Conservation (phyloP, 164 flowering plant species). For the Vitis rotundifolia region DNA sequence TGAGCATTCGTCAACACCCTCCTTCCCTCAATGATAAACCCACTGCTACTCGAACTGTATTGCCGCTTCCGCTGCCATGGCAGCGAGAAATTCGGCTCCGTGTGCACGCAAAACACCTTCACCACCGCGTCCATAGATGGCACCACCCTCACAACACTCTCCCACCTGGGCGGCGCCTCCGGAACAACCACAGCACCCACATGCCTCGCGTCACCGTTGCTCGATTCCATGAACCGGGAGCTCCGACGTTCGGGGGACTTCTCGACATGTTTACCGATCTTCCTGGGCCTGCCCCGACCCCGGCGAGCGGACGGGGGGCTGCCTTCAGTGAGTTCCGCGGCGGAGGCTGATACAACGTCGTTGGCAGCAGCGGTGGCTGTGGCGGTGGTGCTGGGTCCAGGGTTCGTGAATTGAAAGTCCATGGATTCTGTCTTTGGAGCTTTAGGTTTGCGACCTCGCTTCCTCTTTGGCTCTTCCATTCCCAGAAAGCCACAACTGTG, state of each 20-base stretch:
- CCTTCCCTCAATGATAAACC: slow-evolving; percentile 78
- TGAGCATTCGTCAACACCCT: slow-evolving; percentile 97
- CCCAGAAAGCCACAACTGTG: too few species aligned
- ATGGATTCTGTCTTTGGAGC: slow-evolving; percentile 13
- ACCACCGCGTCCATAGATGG: slow-evolving; percentile 97
- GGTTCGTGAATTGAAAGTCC: slow-evolving; percentile 4
- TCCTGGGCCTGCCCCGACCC: slow-evolving; percentile 38
- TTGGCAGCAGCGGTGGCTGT: slow-evolving; percentile 10
- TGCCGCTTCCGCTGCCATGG: slow-evolving; percentile 99
- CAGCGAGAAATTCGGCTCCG: slow-evolving; percentile 94
- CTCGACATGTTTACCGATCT: slow-evolving; percentile 6
- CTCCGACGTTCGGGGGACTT: slow-evolving; percentile 14
- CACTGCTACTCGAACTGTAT: slow-evolving; percentile 92
- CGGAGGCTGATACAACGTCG: slow-evolving; percentile 3
- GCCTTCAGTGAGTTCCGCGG: background rate
- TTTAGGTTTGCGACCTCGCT: slow-evolving; percentile 15
- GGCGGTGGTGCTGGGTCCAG: slow-evolving; percentile 13
- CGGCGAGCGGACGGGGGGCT: background rate
- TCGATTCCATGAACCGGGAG: slow-evolving; percentile 8
- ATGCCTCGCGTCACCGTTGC: slow-evolving; percentile 11
- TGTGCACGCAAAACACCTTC: slow-evolving; percentile 96
- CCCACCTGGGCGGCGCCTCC: slow-evolving; percentile 15
- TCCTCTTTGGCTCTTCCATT: slow-evolving; percentile 12
- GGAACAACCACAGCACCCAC: background rate
- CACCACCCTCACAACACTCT: slow-evolving; percentile 41